These are phyloP conservation scores for Salix koriyanagi DNA, from an alignment of 345 rosid genomes.

Conservation along the genomic window DNA sequence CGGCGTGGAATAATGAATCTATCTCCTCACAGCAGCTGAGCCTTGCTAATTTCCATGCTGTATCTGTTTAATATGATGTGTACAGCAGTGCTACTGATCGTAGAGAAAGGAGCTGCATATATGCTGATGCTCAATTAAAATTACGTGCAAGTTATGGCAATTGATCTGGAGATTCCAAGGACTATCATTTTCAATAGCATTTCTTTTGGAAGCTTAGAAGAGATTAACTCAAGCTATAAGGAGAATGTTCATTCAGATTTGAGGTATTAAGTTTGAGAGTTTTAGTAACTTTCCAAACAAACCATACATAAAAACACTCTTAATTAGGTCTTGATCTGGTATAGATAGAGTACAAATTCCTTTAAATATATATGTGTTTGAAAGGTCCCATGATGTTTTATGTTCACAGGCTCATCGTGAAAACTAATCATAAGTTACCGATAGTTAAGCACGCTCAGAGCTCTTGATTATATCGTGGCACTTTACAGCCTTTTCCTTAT, in stretches of 20 bases:
- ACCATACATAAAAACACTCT: too few species aligned
- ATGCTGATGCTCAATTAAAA: not conserved
- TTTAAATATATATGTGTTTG: too few species aligned
- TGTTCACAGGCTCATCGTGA: too few species aligned
- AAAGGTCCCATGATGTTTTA: too few species aligned
- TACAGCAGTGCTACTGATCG: not conserved
- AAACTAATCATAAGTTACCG: not conserved
- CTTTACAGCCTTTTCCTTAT: not conserved
- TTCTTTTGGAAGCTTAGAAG: not conserved
- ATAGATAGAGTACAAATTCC: too few species aligned
- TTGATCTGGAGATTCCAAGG: not conserved
- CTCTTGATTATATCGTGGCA: not conserved
- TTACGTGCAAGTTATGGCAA: not conserved
- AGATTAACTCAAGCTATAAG: not conserved
- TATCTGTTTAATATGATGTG: not conserved
- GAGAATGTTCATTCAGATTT: not conserved
- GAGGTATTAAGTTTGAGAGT: too few species aligned
- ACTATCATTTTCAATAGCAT: not conserved
- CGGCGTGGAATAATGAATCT: not conserved
- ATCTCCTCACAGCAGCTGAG: not conserved
- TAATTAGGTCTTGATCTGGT: too few species aligned
- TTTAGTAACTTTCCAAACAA: too few species aligned
- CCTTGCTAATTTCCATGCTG: not conserved
- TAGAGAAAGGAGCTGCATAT: not conserved
- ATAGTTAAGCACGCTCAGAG: not conserved